Percentiles rank a stretch among this genome's conserved stretches.
phyloP scores from a whole-genome alignment of 257 asterid genomes.

The Cinchona pubescens region DNA sequence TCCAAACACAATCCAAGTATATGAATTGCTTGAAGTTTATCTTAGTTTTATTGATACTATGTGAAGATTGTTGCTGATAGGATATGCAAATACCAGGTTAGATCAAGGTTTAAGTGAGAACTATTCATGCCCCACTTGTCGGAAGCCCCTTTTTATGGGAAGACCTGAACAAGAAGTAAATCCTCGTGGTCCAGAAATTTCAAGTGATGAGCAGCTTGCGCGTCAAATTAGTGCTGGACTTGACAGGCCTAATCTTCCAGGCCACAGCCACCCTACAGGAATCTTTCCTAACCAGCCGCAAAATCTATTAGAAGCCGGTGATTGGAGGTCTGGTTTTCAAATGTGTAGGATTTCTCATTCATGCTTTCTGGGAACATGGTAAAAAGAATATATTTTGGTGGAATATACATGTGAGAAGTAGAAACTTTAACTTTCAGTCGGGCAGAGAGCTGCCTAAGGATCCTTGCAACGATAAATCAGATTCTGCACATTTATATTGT shows the following conservation, averaged over 20 bases:
- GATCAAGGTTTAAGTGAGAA: conserved; percentile 86
- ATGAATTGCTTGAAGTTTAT: background rate
- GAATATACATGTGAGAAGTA: background rate
- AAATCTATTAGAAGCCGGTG: conserved; percentile 44
- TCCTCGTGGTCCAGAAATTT: conserved; percentile 47
- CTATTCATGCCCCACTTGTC: conserved; percentile 94
- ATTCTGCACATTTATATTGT: background rate
- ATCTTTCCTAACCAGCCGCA: conserved; percentile 57
- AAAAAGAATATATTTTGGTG: background rate
- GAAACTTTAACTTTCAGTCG: background rate
- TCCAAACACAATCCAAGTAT: too few species aligned
- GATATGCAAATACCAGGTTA: conserved; percentile 52
- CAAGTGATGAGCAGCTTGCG: conserved; percentile 89
- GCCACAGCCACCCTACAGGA: conserved; percentile 52
- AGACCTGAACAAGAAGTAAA: conserved; percentile 46
- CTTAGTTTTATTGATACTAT: background rate
- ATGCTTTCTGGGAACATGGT: background rate
- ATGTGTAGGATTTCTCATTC: background rate
- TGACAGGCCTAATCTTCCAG: conserved; percentile 67
- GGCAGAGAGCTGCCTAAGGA: background rate
- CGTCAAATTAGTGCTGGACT: conserved; percentile 76
- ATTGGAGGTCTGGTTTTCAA: conserved; percentile 28
- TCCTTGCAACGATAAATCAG: background rate
- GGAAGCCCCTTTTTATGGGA: conserved; percentile 77
- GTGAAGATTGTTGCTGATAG: conserved; percentile 13